These are phyloP conservation scores for Brassica carinata DNA, from an alignment of 345 rosid species.

Conservation along the genomic window DNA sequence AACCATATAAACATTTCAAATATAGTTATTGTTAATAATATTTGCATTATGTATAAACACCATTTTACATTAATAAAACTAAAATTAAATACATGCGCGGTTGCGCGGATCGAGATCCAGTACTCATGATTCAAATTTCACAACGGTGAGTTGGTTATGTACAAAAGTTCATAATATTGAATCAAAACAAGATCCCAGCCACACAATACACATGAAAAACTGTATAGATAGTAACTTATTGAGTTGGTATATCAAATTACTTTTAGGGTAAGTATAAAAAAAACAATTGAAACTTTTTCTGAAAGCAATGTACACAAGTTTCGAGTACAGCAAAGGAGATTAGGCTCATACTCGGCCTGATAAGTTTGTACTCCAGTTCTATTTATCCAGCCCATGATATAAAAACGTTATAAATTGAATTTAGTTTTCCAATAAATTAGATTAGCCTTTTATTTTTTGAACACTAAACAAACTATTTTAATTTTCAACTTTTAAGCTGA, in stretches of 20 bases:
- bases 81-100: no score
- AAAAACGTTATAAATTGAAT: neutral
- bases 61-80: no score
- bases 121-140: neutral
- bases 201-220: neutral
- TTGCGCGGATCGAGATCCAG: no score
- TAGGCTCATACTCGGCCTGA: neutral
- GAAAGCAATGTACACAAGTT: neutral
- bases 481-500: no score
- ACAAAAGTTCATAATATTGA: neutral
- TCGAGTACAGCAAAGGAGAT: neutral
- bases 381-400: constrained; percentile 21
- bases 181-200: neutral
- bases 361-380: neutral
- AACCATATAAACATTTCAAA: no score
- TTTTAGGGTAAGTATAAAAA: neutral
- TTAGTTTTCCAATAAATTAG: neutral
- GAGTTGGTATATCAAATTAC: neutral
- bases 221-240: neutral
- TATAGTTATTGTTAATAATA: no score
- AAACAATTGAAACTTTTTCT: neutral
- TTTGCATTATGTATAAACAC: no score
- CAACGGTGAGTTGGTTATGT: neutral
- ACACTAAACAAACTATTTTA: no score
- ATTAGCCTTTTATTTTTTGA: no score